Percentiles rank a stretch among this genome's conserved stretches.
Conservation (phyloP, 371 early-diverging fungal species). For the Mortierella sp. region DNA sequence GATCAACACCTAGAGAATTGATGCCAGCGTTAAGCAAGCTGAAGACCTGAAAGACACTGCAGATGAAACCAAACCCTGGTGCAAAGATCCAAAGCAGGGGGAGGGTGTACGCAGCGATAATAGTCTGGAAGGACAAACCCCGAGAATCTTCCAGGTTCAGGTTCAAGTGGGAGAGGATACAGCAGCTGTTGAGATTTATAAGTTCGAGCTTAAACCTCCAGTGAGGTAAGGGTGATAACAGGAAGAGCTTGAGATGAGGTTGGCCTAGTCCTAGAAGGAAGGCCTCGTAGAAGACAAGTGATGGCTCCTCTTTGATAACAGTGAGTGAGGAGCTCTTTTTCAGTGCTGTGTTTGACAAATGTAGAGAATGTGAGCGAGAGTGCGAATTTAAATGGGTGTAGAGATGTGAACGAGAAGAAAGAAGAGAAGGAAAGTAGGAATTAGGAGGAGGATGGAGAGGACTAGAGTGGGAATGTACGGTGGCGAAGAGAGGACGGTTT, state of each 20-base stretch:
- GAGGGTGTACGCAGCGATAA: conserved; percentile 34
- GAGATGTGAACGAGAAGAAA: neutral
- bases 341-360: neutral
- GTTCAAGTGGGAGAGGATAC: conserved; percentile 3
- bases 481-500: neutral
- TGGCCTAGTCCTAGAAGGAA: conserved; percentile 7
- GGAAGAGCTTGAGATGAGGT: conserved; percentile 18
- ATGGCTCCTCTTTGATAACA: neutral
- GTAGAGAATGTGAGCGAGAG: neutral
- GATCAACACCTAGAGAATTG: neutral
- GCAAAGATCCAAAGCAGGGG: conserved; percentile 38
- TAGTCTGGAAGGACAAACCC: conserved; percentile 27
- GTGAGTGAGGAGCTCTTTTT: neutral
- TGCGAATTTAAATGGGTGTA: neutral
- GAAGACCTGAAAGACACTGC: conserved; percentile 34
- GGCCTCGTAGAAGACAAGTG: conserved; percentile 10
- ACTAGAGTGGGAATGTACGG: conserved; percentile 6
- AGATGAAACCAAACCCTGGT: conserved; percentile 31
- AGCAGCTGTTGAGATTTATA: neutral
- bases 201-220: neutral
- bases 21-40: conserved; percentile 24
- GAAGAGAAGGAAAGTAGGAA: conserved; percentile 1
- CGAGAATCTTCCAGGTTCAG: conserved; percentile 11
- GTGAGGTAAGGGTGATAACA: neutral
- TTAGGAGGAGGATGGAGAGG: neutral